phyloP scores from a whole-genome alignment of 208 protist species.

The Tritrichomonas foetus region DNA sequence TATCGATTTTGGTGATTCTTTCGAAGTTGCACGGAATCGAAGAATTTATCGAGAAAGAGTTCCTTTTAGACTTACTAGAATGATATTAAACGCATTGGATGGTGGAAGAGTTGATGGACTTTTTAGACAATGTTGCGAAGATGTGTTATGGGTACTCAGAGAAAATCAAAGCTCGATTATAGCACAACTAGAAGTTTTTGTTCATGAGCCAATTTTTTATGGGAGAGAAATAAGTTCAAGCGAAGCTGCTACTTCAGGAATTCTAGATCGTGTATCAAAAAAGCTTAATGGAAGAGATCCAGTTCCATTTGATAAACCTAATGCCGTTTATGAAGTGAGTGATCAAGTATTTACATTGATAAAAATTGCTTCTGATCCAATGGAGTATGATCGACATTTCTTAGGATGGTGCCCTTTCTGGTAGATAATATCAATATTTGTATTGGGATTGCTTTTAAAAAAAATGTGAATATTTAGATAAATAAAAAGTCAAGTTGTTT shows the following conservation, averaged over 20 bases:
- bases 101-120: constrained; percentile 65
- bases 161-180: constrained; percentile 45
- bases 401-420: not conserved
- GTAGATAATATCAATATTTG: not conserved
- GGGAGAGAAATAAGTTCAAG: not conserved
- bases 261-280: not conserved
- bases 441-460: no score
- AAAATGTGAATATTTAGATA: no score
- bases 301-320: not conserved
- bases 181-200: constrained; percentile 53
- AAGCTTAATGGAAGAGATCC: not conserved
- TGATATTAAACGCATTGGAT: constrained; percentile 57
- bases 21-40: constrained; percentile 50
- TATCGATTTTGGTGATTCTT: constrained; percentile 56
- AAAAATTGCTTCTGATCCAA: not conserved
- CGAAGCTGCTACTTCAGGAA: not conserved
- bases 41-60: constrained; percentile 50
- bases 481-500: no score
- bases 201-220: constrained; percentile 51
- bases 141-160: constrained; percentile 45
- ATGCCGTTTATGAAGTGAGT: not conserved
- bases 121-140: constrained; percentile 75
- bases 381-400: not conserved
- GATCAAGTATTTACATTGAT: not conserved
- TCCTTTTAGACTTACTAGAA: constrained; percentile 59